Base-by-base conservation (phyloP, 2,329 filamentous ascomycete genomes). In the Verticillium albo-atrum region DNA sequence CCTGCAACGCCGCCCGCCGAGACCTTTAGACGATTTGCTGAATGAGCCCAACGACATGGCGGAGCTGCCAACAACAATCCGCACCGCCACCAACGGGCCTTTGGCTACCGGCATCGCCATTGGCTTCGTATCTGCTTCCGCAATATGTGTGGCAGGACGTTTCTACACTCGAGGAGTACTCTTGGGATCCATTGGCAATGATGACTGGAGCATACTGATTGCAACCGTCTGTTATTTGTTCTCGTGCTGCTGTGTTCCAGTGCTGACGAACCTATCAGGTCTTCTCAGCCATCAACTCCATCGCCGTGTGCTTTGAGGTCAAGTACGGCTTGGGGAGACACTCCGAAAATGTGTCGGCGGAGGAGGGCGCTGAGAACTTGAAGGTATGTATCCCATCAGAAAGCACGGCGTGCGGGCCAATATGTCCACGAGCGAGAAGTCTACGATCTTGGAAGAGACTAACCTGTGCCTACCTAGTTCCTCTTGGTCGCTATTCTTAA, bases 271-370 rank as follows among this genome's bases (percentile, higher is more conserved):
- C 17, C 53, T 1, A 6, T 20, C 52, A 70, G 66, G 23, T 63
- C 6, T 58, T 68, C 17, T 60, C 67, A 5, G 52, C 68, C 23
- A 42, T 64, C 2, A 55, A 59, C 32, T 60, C 62, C 5, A 27
- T 63, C 0, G 55, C 62, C 17, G 65, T 60, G 2, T 58, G 54
- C 23, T 15, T 15, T 65, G 67, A 71, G 58, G 65, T 63, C 3
- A 66, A 66, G 42, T 66, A 66, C 53, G 69, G 67, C 1, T 64
- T 71, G 56, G 69, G 69, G 25, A 62, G 63, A 52, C 69, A 71
- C 50, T 34, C 55, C 9, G 64, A 61, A 57, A 64, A 63, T 20
- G 63, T 71, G 4, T 55, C 57, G 0, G 30, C 53, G 1, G 60
- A 62, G 35, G 66, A 68, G 26, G 58, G 59, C 6, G 2, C 58